Percentiles rank a stretch among this genome's conserved stretches.
Conservation (phyloP, 192 early-diverging fungal genomes). For the Coemansia asiatica region DNA sequence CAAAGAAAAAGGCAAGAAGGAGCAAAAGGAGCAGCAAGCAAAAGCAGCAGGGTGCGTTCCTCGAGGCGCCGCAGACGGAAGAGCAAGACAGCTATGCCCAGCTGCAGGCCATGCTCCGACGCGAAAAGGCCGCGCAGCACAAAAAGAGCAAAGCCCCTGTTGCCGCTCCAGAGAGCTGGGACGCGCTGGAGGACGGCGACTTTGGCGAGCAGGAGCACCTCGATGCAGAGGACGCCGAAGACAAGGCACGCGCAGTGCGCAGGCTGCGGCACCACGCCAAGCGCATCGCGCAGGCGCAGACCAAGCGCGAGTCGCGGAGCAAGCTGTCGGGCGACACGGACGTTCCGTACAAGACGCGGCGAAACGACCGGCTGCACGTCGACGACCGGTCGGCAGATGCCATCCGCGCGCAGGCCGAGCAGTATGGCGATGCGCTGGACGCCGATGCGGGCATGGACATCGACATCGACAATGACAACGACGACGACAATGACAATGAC, state of each 20-base stretch:
- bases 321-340: slow-evolving; percentile 74
- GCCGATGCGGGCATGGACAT: slow-evolving; percentile 64
- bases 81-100: slow-evolving; percentile 52
- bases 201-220: slow-evolving; percentile 77
- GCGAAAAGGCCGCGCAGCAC: slow-evolving; percentile 20
- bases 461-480: slow-evolving; percentile 59
- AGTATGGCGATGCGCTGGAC: slow-evolving; percentile 21
- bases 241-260: slow-evolving; percentile 65
- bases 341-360: slow-evolving; percentile 73
- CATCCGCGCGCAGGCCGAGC: slow-evolving; percentile 17
- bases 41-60: slow-evolving; percentile 2
- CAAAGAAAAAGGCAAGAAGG: slow-evolving; percentile 14
- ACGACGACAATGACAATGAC: slow-evolving; percentile 28
- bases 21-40: slow-evolving; percentile 9
- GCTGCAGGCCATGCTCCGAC: slow-evolving; percentile 34
- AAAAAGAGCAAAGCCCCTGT: slow-evolving; percentile 4
- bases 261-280: slow-evolving; percentile 50
- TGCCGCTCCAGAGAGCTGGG: slow-evolving; percentile 20
- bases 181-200: slow-evolving; percentile 58
- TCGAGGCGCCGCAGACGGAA: slow-evolving; percentile 1
- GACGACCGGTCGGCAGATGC: slow-evolving; percentile 25
- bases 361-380: slow-evolving; percentile 26
- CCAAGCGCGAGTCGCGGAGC: slow-evolving; percentile 39
- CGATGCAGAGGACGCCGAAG: slow-evolving; percentile 75
- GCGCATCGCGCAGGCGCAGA: slow-evolving; percentile 39